Conservation (phyloP, 78 protist genomes). For the Reticulomyxa filosa region DNA sequence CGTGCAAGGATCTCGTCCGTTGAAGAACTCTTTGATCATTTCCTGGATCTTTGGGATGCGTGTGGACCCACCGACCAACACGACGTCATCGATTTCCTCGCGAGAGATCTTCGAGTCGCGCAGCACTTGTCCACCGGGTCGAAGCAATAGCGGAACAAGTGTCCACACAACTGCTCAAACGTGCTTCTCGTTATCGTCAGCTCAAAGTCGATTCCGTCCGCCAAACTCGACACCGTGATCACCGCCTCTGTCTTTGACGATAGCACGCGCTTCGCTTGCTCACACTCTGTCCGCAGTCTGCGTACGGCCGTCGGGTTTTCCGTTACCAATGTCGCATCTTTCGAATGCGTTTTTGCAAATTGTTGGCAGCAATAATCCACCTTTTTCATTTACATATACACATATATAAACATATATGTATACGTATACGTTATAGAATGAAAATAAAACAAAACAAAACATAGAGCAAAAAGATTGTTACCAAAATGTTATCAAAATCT, state of each 20-base stretch:
- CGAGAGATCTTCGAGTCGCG: slow-evolving; percentile 62
- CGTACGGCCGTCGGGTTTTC: slow-evolving; percentile 22
- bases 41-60: slow-evolving; percentile 76
- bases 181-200: slow-evolving; percentile 68
- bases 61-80: slow-evolving; percentile 83
- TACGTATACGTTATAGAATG: too few species aligned
- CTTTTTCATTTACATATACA: too few species aligned
- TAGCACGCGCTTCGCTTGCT: slow-evolving; percentile 49
- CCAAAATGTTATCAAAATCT: slow-evolving; percentile 54
- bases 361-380: too few species aligned
- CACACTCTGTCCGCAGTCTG: slow-evolving; percentile 40
- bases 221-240: slow-evolving; percentile 76
- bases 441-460: too few species aligned
- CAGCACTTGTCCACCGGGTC: slow-evolving; percentile 71
- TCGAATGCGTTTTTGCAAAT: slow-evolving; percentile 22
- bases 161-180: slow-evolving; percentile 63
- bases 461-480: slow-evolving; percentile 17
- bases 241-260: slow-evolving; percentile 45
- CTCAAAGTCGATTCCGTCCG: slow-evolving; percentile 84
- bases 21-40: slow-evolving; percentile 58
- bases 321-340: slow-evolving; percentile 15
- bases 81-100: slow-evolving; percentile 54
- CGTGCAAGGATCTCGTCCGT: slow-evolving; percentile 51
- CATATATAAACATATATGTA: too few species aligned
- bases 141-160: slow-evolving; percentile 44